Percentiles rank a stretch among this genome's conserved stretches.
phyloP scores from a whole-genome alignment of 805 yeast genomes.

The Lipomyces kockii region DNA sequence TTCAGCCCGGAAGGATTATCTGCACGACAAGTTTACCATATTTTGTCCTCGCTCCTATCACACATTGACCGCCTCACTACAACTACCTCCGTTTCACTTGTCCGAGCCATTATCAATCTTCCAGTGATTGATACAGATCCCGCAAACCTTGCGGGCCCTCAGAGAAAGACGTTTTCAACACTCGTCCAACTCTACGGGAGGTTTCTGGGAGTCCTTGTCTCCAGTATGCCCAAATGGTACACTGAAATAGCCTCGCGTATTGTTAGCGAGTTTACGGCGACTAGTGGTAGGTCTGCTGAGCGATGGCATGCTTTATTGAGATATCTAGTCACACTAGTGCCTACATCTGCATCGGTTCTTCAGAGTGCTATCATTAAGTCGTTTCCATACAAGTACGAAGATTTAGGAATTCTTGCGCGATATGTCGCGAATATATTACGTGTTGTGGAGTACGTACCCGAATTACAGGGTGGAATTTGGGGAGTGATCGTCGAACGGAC shows the following conservation, averaged over 20 bases:
- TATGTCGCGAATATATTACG: slow-evolving; percentile 68
- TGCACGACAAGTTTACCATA: slow-evolving; percentile 55
- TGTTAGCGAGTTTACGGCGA: slow-evolving; percentile 60
- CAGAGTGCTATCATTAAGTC: slow-evolving; percentile 59
- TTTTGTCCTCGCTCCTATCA: slow-evolving; percentile 62
- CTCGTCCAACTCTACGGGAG: slow-evolving; percentile 58
- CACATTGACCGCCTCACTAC: slow-evolving; percentile 73
- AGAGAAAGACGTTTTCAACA: slow-evolving; percentile 8
- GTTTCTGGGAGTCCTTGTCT: slow-evolving; percentile 76
- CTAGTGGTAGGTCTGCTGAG: slow-evolving; percentile 41
- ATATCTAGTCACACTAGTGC: slow-evolving; percentile 71
- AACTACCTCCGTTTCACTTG: slow-evolving; percentile 54
- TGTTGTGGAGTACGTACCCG: slow-evolving; percentile 72
- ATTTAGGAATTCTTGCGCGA: slow-evolving; percentile 57
- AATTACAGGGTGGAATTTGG: slow-evolving; percentile 77
- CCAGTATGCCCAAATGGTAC: slow-evolving; percentile 90
- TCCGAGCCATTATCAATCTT: slow-evolving; percentile 65
- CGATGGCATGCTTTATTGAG: slow-evolving; percentile 69
- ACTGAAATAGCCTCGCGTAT: slow-evolving; percentile 74
- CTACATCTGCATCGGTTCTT: slow-evolving; percentile 74
- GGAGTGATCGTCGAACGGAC: slow-evolving; percentile 75
- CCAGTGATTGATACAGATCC: slow-evolving; percentile 61
- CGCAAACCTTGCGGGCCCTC: slow-evolving; percentile 46
- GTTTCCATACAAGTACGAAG: slow-evolving; percentile 81
- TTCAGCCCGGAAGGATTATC: slow-evolving; percentile 60